Conservation (phyloP, 768 basidiomycete species). For the Phlegmacium glaucopus region DNA sequence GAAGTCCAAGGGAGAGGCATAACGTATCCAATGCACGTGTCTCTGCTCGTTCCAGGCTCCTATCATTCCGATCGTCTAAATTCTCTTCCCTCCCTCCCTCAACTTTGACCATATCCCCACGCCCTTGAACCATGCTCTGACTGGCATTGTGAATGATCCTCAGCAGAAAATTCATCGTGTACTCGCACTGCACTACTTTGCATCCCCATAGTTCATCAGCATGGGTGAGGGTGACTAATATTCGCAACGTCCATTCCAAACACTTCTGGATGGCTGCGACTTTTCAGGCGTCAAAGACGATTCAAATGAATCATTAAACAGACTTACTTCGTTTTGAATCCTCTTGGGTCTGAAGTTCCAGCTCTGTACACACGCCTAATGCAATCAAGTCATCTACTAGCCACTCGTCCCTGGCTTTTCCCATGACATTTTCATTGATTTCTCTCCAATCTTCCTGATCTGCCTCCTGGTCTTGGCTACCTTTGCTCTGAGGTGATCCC, state of each 20-base stretch:
- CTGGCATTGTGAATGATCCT: constrained; percentile 41
- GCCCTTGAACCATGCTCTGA: constrained; percentile 11
- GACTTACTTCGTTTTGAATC: constrained; percentile 16
- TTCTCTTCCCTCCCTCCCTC: constrained; percentile 14
- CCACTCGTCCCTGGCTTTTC: constrained; percentile 38
- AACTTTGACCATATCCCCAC: constrained; percentile 3
- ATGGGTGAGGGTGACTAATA: constrained; percentile 72
- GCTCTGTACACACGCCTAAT: constrained; percentile 49
- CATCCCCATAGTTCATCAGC: constrained; percentile 53
- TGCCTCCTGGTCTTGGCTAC: constrained; percentile 6
- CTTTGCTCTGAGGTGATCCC: constrained; percentile 19
- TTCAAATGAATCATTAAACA: neutral
- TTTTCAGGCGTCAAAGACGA: neutral
- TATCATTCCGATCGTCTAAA: constrained; percentile 12
- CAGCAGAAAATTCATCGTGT: constrained; percentile 44
- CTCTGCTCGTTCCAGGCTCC: constrained; percentile 9
- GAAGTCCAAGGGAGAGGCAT: constrained; percentile 70
- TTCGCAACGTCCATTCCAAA: constrained; percentile 55
- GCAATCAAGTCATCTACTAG: constrained; percentile 47
- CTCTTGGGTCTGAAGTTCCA: constrained; percentile 16
- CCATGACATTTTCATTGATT: constrained; percentile 21
- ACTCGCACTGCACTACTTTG: constrained; percentile 44
- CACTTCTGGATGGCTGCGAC: constrained; percentile 38
- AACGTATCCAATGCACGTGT: constrained; percentile 59
- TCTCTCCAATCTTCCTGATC: constrained; percentile 5